Evolutionary conservation across 78 protist genomes (phyloP), one percentile per base, ranked within the genome.

Genomic region (Dictyostelium citrinum): DNA sequence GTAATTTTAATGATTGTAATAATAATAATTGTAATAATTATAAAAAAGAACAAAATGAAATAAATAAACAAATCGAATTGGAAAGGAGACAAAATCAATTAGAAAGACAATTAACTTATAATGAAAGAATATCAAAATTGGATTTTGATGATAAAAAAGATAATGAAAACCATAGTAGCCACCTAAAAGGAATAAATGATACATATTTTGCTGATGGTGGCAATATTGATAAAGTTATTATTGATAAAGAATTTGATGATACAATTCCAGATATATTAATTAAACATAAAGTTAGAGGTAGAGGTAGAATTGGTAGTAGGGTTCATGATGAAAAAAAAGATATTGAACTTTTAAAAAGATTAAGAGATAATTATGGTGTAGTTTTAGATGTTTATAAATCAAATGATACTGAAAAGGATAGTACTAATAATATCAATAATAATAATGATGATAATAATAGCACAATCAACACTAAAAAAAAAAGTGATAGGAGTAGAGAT

Each of bases 271-370:
- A 88, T 1, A 88, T 88, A 10, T 67, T 88, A 29, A 78, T 5
- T 22, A 88, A 43, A 67, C 43, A 81, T 14, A 7, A 76, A 67
- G 93, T 88, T 20, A 88, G 93, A 78, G 93, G 93, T 6, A 88
- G 93, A 68, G 93, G 93, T 35, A 76, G 84, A 46, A 67, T 88
- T 16, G 93, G 93, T 9, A 88, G 93, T 35, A 39, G 93, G n/a
- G 93, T 78, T 20, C 64, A 78, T 67, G 93, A 88, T 88, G 93
- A 88, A 49, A 61, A 14, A 64, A 88, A 88, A 51, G 93, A 88
- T 88, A 46, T 64, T n/a, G 74, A 78, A n/a, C 24, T 88, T 17
- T 24, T 88, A 2, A 17, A 64, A 6, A 67, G 29, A 22, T 33
- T 88, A 45, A 37, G 45, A 61, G 70, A 78, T 64, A 61, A 88